A percentile compares a stretch with the other conserved stretches of the same genome.
Evolutionary conservation across 306 rosid species (phyloP).

Genomic region (Glycine tomentella): DNA sequence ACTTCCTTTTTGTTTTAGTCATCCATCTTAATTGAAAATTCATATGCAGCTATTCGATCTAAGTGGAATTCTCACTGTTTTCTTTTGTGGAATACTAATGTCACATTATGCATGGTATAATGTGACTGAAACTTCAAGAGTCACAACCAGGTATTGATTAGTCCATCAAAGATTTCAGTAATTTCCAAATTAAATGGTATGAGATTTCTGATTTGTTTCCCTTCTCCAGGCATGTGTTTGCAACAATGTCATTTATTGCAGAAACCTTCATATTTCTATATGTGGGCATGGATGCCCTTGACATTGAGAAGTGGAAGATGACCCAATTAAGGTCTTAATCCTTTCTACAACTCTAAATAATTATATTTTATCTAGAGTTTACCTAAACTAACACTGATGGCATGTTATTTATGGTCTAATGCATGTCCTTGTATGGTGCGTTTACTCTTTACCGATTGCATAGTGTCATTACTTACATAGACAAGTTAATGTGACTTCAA

Average conservation of each 20-base stretch:
- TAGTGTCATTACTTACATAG: background rate
- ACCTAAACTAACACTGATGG: background rate
- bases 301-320: constrained; percentile 87
- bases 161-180: constrained; percentile 14
- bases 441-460: background rate
- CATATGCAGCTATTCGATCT: constrained; percentile 70
- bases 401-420: background rate
- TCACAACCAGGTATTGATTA: constrained; percentile 73
- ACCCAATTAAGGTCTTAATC: constrained; percentile 70
- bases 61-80: constrained; percentile 96
- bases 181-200: constrained; percentile 16
- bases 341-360: background rate
- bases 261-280: constrained; percentile 92
- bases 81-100: constrained; percentile 93
- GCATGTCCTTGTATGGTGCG: background rate
- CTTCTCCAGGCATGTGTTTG: constrained; percentile 76
- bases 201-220: constrained; percentile 34
- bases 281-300: constrained; percentile 98
- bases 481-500: background rate
- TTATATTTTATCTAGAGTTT: no score
- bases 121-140: constrained; percentile 74
- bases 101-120: constrained; percentile 93
- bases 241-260: constrained; percentile 87
- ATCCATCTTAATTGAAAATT: constrained; percentile 13
- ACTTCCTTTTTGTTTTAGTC: background rate